phyloP scores from a whole-genome alignment of 2,329 filamentous ascomycete genomes.

The Thelonectria discophora region DNA sequence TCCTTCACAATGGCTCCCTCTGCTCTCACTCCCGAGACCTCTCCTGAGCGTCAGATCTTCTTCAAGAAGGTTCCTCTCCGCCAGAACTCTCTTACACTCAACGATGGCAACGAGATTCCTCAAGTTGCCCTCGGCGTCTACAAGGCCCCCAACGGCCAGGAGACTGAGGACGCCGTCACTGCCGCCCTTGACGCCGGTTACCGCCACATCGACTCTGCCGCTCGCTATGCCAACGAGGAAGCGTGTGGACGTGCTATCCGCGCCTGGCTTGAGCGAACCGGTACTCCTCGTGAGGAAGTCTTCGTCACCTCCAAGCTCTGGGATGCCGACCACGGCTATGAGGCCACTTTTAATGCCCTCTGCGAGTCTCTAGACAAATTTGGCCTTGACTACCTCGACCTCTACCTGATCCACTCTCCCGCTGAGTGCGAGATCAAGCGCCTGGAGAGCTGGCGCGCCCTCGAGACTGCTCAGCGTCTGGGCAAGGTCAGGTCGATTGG shows the following conservation, averaged over 20 bases:
- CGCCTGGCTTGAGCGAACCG: constrained; percentile 70
- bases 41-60: constrained; percentile 44
- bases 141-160: constrained; percentile 58
- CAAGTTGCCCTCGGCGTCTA: constrained; percentile 58
- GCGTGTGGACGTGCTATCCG: constrained; percentile 77
- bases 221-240: constrained; percentile 70
- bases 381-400: constrained; percentile 75
- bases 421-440: constrained; percentile 75
- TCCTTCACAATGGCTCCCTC: constrained; percentile 47
- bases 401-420: constrained; percentile 71
- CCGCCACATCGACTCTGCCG: constrained; percentile 63
- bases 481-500: constrained; percentile 76
- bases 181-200: constrained; percentile 67
- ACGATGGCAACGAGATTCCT: constrained; percentile 76
- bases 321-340: constrained; percentile 57
- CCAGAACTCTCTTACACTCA: constrained; percentile 65
- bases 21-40: constrained; percentile 47
- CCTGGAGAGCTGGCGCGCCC: constrained; percentile 77
- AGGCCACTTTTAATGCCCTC: constrained; percentile 64
- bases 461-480: constrained; percentile 70
- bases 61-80: constrained; percentile 41
- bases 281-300: constrained; percentile 71
- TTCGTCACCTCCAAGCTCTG: constrained; percentile 76
- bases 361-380: constrained; percentile 74
- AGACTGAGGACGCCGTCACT: constrained; percentile 68